Base-by-base conservation (phyloP, 768 basidiomycete genomes). In the Dioszegia crocea region DNA sequence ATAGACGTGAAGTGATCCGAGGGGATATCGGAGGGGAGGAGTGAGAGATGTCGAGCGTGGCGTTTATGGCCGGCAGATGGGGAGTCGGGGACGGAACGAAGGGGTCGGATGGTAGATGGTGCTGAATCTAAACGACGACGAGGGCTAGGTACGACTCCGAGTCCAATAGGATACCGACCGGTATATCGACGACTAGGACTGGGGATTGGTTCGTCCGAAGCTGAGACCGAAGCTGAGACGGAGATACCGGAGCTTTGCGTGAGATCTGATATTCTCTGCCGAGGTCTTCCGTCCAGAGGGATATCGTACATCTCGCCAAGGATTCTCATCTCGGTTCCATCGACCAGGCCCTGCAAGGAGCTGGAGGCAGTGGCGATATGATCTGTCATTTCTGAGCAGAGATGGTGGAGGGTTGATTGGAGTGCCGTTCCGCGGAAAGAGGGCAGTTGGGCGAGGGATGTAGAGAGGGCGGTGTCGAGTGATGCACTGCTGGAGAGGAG, bases 271-370 rank as follows among this genome's bases (percentile, higher is more conserved):
- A 57, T 27, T 21, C 66, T 33, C 11, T 60, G 36, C 30, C 62
- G 58, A 19, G 59, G 39, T 16, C 38, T 10, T 12, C 12, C 36
- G 2, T 39, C 49, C 5, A 63, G 43, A 29, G 70, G 68, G 11
- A 74, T 65, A 57, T 68, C 68, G 56, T 74, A 74, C 73, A 74
- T 74, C 39, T 70, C 67, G 0, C 63, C 63, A 11, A 72, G 47
- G 0, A 66, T 63, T 2, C 41, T 61, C 24, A 74, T 59, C 39
- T 72, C 70, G 3, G 27, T 46, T n/a, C 50, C 45, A 47, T 69
- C 68, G 6, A 64, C 61, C 24, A 72, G 40, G 8, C 46, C 40
- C 4, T 65, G 55, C 2, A 74, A 47, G 1, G 57, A 45, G 6
- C 65, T 67, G 1, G 66, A 68, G 3, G 73, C 66, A 2, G 64